Percentiles rank a stretch among this genome's conserved stretches.
Evolutionary conservation across 208 protist genomes (phyloP).

Genomic region (Acanthamoeba royreba): DNA sequence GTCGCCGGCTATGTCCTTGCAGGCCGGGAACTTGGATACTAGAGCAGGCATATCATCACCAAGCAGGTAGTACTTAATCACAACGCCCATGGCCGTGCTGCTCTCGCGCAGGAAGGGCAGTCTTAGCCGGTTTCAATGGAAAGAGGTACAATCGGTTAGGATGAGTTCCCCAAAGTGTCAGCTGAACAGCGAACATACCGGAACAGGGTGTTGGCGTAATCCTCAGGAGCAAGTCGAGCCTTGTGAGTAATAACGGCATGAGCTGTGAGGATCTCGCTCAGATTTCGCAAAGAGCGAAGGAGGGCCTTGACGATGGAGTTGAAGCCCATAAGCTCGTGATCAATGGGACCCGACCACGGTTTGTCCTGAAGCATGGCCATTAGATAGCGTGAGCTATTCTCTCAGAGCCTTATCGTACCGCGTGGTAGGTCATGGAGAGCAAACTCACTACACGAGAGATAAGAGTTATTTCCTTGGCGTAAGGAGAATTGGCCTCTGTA

Average conservation of each 20-base stretch:
- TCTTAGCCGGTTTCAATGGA: background rate
- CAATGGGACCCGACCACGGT: background rate
- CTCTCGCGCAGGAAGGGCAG: background rate
- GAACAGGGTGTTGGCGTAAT: background rate
- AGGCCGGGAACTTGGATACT: background rate
- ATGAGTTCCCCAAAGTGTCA: background rate
- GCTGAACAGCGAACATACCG: background rate
- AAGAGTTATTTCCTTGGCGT: background rate
- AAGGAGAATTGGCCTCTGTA: background rate
- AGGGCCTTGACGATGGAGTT: conserved; percentile 1
- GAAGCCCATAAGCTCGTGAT: conserved; percentile 4
- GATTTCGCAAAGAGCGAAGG: background rate
- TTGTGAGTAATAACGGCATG: background rate
- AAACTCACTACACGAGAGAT: background rate
- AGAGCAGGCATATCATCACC: background rate
- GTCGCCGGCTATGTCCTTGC: background rate
- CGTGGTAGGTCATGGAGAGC: background rate
- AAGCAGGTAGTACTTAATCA: background rate
- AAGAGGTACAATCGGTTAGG: background rate
- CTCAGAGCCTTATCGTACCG: background rate
- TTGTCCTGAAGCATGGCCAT: background rate
- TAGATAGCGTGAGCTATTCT: background rate
- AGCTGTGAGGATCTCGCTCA: background rate
- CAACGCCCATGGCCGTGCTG: background rate
- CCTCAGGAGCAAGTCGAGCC: background rate